Evolutionary conservation across 306 rosid genomes (phyloP).

Genomic region (Medicago truncatula): DNA sequence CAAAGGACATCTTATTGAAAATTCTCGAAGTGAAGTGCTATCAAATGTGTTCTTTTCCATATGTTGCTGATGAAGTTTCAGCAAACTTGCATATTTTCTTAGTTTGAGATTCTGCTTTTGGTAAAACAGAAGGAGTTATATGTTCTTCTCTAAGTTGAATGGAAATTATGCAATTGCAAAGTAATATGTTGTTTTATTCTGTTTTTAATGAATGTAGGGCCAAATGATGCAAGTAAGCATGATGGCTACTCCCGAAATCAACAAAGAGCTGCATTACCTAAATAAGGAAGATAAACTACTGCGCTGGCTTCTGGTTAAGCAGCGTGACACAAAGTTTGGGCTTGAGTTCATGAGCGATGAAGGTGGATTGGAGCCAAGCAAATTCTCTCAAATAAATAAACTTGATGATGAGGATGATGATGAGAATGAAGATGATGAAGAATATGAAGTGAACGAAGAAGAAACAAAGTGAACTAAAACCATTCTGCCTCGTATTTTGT

Average conservation of each 20-base stretch:
- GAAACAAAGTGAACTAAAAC: constrained; percentile 28
- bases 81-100: background rate
- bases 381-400: constrained; percentile 13
- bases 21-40: background rate
- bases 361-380: constrained; percentile 39
- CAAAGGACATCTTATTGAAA: constrained; percentile 13
- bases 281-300: constrained; percentile 88
- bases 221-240: constrained; percentile 88
- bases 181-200: constrained; percentile 12
- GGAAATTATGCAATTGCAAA: constrained; percentile 14
- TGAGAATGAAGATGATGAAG: constrained; percentile 38
- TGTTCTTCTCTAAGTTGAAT: constrained; percentile 9
- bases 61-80: constrained; percentile 12
- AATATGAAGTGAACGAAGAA: constrained; percentile 43
- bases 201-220: constrained; percentile 61
- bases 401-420: constrained; percentile 40
- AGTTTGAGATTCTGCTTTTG: background rate
- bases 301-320: constrained; percentile 88
- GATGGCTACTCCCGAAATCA: constrained; percentile 92
- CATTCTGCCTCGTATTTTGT: background rate
- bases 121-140: background rate
- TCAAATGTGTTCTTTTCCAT: constrained; percentile 4
- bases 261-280: constrained; percentile 91
- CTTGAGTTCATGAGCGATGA: constrained; percentile 10
- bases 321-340: constrained; percentile 45